Conservation (phyloP, 2,329 filamentous ascomycete species). For the Tolypocladium cylindrosporum region DNA sequence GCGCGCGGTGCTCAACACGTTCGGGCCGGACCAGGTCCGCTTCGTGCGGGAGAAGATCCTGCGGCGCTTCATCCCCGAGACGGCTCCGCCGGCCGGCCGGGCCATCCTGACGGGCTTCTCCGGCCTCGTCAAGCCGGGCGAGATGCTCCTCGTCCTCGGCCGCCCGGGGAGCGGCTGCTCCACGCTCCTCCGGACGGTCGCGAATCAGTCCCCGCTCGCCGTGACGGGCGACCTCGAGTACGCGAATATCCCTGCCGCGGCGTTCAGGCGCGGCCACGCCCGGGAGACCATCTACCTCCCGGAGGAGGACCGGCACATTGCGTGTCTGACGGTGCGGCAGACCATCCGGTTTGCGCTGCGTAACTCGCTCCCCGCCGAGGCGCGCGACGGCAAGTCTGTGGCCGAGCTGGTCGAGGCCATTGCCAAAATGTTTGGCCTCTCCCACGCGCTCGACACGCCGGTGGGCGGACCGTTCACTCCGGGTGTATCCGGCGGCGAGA, state of each 20-base stretch:
- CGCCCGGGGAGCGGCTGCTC: conserved; percentile 66
- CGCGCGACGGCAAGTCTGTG: conserved; percentile 35
- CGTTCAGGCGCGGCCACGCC: conserved; percentile 58
- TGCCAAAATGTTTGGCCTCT: conserved; percentile 71
- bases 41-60: too few relatives aligned
- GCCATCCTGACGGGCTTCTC: conserved; percentile 15
- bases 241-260: conserved; percentile 57
- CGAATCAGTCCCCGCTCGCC: conserved; percentile 58
- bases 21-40: too few relatives aligned
- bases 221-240: conserved; percentile 51
- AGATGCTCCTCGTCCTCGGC: conserved; percentile 42
- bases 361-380: conserved; percentile 60
- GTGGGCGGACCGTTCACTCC: conserved; percentile 65
- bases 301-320: conserved; percentile 69
- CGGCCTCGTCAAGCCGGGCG: conserved; percentile 22
- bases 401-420: conserved; percentile 36
- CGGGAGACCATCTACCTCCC: conserved; percentile 72
- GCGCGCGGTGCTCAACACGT: too few relatives aligned
- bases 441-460: conserved; percentile 62
- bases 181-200: conserved; percentile 67
- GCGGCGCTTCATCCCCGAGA: too few relatives aligned
- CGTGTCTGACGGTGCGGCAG: conserved; percentile 66
- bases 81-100: too few relatives aligned
- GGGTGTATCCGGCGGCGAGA: conserved; percentile 70
- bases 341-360: conserved; percentile 62